Evolutionary conservation across 2,329 filamentous ascomycete genomes (phyloP).

Genomic region (Ascochyta clinopodiicola): DNA sequence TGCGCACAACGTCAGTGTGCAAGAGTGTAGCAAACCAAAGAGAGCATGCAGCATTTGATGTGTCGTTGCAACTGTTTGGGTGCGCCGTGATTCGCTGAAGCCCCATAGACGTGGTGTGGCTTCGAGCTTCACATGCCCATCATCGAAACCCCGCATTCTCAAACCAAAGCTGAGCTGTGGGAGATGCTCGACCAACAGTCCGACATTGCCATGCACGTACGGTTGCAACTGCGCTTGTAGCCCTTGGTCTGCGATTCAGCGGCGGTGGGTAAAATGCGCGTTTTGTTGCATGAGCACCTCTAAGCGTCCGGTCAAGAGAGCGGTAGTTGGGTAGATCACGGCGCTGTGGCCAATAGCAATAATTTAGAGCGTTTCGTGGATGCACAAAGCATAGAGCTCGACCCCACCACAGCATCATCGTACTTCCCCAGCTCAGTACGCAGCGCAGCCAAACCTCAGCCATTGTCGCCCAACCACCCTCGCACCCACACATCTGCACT

Average conservation of each 20-base stretch:
- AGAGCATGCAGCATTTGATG: slow-evolving; percentile 9
- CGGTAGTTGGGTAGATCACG: slow-evolving; percentile 9
- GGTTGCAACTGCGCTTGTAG: not conserved
- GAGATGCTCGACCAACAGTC: not conserved
- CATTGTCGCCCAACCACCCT: slow-evolving; percentile 36
- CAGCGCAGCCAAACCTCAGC: slow-evolving; percentile 28
- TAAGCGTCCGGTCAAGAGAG: slow-evolving; percentile 11
- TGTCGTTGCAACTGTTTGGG: slow-evolving; percentile 20
- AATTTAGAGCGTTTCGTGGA: slow-evolving; percentile 8
- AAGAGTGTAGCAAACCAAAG: slow-evolving; percentile 13
- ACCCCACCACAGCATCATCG: slow-evolving; percentile 47
- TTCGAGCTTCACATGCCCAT: slow-evolving; percentile 34
- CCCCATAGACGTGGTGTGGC: slow-evolving; percentile 20
- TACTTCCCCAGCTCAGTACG: slow-evolving; percentile 21
- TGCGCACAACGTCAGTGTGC: slow-evolving; percentile 2
- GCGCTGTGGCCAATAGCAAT: slow-evolving; percentile 14
- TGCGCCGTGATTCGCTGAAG: slow-evolving; percentile 29
- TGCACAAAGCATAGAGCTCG: slow-evolving; percentile 21
- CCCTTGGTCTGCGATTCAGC: not conserved
- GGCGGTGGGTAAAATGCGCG: not conserved
- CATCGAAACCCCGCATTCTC: slow-evolving; percentile 34
- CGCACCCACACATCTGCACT: slow-evolving; percentile 7
- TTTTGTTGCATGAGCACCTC: slow-evolving; percentile 12
- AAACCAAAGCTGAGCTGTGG: slow-evolving; percentile 2
- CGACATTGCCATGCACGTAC: not conserved